These are phyloP conservation scores for Lactarius akahatsu DNA, from an alignment of 768 basidiomycete species.

Conservation along the genomic window DNA sequence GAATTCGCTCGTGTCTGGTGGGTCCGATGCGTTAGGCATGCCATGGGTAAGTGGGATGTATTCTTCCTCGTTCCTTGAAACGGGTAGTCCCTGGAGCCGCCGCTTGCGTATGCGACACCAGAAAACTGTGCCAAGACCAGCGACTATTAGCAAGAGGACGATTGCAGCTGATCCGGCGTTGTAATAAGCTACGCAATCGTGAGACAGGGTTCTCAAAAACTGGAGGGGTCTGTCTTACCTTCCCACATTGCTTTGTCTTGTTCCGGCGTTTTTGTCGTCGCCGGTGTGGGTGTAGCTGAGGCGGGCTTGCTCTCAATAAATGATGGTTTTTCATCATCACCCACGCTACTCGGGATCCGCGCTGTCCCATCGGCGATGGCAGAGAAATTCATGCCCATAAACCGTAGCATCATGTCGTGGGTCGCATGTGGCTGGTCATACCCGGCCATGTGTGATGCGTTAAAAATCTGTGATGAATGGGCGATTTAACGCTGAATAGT, in stretches of 20 bases:
- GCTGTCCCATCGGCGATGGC: slow-evolving; percentile 79
- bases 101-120: slow-evolving; percentile 67
- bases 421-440: slow-evolving; percentile 83
- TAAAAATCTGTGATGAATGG: slow-evolving; percentile 61
- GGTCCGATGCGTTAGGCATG: slow-evolving; percentile 30
- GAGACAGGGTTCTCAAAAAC: slow-evolving; percentile 5
- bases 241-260: slow-evolving; percentile 90
- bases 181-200: slow-evolving; percentile 69
- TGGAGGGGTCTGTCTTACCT: slow-evolving; percentile 46
- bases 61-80: slow-evolving; percentile 55
- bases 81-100: slow-evolving; percentile 42
- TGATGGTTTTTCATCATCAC: slow-evolving; percentile 64
- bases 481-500: background rate
- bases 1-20: slow-evolving; percentile 22
- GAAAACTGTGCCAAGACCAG: slow-evolving; percentile 69
- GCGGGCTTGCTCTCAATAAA: slow-evolving; percentile 48
- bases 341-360: slow-evolving; percentile 76
- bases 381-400: slow-evolving; percentile 90
- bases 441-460: slow-evolving; percentile 95
- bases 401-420: slow-evolving; percentile 98
- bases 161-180: slow-evolving; percentile 87
- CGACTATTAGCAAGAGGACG: slow-evolving; percentile 72
- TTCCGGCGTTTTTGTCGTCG: slow-evolving; percentile 61
- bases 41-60: slow-evolving; percentile 61
- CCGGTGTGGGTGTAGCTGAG: slow-evolving; percentile 39